Evolutionary conservation across 192 early-diverging fungal genomes (phyloP).

Genomic region (Coemansia sp.): DNA sequence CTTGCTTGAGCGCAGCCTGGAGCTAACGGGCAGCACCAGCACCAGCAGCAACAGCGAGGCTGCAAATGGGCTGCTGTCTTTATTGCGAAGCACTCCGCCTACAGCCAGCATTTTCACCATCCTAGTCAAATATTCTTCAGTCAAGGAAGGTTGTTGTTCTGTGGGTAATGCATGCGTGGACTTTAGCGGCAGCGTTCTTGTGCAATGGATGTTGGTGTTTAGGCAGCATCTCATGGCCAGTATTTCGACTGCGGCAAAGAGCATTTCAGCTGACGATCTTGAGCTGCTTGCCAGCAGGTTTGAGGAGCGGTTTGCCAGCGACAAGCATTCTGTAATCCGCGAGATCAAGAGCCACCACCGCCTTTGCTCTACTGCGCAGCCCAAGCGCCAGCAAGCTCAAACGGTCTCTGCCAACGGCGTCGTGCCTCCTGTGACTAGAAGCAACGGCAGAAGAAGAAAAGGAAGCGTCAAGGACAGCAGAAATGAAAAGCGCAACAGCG

Average conservation of each 20-base stretch:
- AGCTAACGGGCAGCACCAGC: slow-evolving; percentile 37
- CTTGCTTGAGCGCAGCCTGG: slow-evolving; percentile 14
- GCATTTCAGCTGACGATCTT: background rate
- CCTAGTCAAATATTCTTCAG: slow-evolving; percentile 13
- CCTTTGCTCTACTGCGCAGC: background rate
- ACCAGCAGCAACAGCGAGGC: slow-evolving; percentile 58
- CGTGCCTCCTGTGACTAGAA: too few species aligned
- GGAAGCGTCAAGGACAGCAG: background rate
- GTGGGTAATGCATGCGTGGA: slow-evolving; percentile 11
- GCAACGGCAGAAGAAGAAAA: background rate
- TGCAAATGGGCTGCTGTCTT: slow-evolving; percentile 47
- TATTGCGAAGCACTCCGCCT: slow-evolving; percentile 48
- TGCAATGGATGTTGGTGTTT: slow-evolving; percentile 39
- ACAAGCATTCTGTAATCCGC: background rate
- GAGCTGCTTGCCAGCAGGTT: slow-evolving; percentile 14
- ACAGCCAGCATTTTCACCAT: background rate
- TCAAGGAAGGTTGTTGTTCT: background rate
- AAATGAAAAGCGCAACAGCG: background rate
- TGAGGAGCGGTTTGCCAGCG: background rate
- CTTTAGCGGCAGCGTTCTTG: slow-evolving; percentile 34
- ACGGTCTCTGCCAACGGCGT: background rate
- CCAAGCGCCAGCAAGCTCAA: background rate
- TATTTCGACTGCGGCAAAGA: background rate
- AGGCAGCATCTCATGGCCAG: slow-evolving; percentile 6
- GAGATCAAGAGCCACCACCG: background rate